These are phyloP conservation scores for Polyplosphaeria fusca DNA, from an alignment of 495 filamentous ascomycete genomes.

Conservation along the genomic window DNA sequence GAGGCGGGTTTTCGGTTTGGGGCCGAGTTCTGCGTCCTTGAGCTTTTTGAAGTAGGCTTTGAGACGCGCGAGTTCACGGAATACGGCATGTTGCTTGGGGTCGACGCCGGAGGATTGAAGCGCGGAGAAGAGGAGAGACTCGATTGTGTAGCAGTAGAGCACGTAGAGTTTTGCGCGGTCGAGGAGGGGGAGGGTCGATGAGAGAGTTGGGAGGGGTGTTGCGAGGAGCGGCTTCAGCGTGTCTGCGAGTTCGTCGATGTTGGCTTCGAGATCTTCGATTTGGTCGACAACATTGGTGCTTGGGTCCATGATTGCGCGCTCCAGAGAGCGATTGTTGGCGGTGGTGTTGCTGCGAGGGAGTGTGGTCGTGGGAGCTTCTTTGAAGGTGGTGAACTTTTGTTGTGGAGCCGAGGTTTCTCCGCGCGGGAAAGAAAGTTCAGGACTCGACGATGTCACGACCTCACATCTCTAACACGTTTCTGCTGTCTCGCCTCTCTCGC, in stretches of 20 bases:
- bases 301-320: conserved; percentile 8
- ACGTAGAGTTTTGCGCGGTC: conserved; percentile 94
- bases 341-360: not conserved
- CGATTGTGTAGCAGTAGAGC: conserved; percentile 76
- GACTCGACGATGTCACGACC: conserved; percentile 3
- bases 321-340: too few species aligned
- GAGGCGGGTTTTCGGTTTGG: conserved; percentile 44
- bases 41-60: conserved; percentile 94
- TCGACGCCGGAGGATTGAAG: conserved; percentile 75
- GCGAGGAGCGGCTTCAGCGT: conserved; percentile 64
- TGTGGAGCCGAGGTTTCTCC: conserved; percentile 20
- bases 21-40: conserved; percentile 58
- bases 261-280: conserved; percentile 19
- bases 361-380: not conserved
- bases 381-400: not conserved
- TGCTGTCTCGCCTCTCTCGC: too few species aligned
- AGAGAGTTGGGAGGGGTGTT: conserved; percentile 58
- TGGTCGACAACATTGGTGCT: not conserved
- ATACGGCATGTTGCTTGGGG: conserved; percentile 79
- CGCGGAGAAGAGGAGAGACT: conserved; percentile 79
- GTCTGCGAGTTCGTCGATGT: conserved; percentile 18
- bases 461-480: too few species aligned
- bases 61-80: conserved; percentile 76
- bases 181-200: conserved; percentile 78
- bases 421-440: not conserved